Evolutionary conservation across 1,139 yeast species (phyloP).

Genomic region (Blastobotrys serpentis): DNA sequence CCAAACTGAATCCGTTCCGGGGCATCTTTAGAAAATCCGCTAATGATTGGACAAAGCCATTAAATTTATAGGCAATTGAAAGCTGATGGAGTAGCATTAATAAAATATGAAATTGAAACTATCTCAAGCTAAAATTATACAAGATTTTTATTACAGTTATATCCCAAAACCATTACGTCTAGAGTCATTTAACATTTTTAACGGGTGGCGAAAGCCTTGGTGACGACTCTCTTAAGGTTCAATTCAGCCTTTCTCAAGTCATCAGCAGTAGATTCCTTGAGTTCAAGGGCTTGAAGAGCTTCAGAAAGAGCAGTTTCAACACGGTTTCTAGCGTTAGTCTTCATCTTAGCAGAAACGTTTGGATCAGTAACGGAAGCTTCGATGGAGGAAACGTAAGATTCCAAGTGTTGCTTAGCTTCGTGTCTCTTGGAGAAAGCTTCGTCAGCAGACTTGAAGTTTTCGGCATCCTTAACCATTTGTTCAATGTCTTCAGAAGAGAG

Average conservation of each 20-base stretch:
- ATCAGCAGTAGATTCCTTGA: constrained; percentile 95
- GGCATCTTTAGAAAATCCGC: no score
- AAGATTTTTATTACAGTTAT: constrained; percentile 8
- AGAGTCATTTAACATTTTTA: constrained; percentile 41
- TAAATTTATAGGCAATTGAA: no score
- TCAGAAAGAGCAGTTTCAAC: constrained; percentile 98
- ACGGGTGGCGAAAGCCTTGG: constrained; percentile 99
- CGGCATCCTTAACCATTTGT: constrained; percentile 98
- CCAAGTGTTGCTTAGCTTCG: constrained; percentile 99
- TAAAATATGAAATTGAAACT: no score
- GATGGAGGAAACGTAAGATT: constrained; percentile 96
- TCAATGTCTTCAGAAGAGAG: constrained; percentile 96
- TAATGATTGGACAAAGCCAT: no score
- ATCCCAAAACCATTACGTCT: constrained; percentile 5
- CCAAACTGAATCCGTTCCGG: no score
- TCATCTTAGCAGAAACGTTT: constrained; percentile 95
- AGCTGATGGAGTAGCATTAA: no score
- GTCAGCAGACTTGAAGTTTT: constrained; percentile 97
- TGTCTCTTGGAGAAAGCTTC: constrained; percentile 99
- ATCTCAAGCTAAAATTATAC: neutral
- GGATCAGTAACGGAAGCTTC: constrained; percentile 98
- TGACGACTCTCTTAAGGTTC: constrained; percentile 97
- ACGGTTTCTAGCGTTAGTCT: constrained; percentile 97
- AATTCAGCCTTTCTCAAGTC: constrained; percentile 99
- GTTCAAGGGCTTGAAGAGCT: constrained; percentile 96